Base-by-base conservation (phyloP, 768 basidiomycete genomes). In the Boletus speciosus region DNA sequence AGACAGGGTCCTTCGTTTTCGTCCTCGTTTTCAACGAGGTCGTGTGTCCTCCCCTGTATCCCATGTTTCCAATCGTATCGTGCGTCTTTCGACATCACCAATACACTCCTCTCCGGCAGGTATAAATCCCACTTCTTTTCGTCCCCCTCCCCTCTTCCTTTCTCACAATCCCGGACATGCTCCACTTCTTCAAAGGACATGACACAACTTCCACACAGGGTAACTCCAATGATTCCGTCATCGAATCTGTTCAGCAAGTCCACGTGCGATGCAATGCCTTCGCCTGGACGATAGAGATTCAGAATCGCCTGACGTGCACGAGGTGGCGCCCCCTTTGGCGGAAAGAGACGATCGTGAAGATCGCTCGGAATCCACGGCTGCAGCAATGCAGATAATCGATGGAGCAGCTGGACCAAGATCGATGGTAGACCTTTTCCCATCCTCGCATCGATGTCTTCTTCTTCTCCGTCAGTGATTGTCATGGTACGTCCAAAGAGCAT, bases 21-120 rank as follows among this genome's bases (percentile, higher is more conserved):
- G 9, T 62, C 63, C 23, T 62, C 56, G 42, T 54, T 51, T 64
- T 76, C 71, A 16, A 94, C 86, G 51, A 76, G 71, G 66, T 95
- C 93, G 37, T 77, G 74, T 36, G 61, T 72, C 49, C 80, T 72
- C 49, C 78, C 78, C 32, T 83, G 80, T 52, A 98, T 98, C 5
- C 90, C 95, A 70, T 98, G 95, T 9, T 82, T 83, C 91, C 93
- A 98, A 3, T 73, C 69, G 69, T 91, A 97, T 37, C 95, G 81
- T 14, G 95, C 91, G 34, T 88, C 86, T 34, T 83, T 84, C 5
- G 84, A 82, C 56, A 98, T 74, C 44, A 93, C 83, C 53, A 95
- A 75, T 21, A 96, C 73, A 55, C 86, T 89, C 46, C 89, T 72
- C 50, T 83, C 81, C 0, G 90, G 87, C 16, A 98, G 78, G 67